A percentile compares a stretch with the other conserved stretches of the same genome.
Evolutionary conservation across 108 stramenopile genomes (phyloP).

Genomic region (Conticribra guillardii): DNA sequence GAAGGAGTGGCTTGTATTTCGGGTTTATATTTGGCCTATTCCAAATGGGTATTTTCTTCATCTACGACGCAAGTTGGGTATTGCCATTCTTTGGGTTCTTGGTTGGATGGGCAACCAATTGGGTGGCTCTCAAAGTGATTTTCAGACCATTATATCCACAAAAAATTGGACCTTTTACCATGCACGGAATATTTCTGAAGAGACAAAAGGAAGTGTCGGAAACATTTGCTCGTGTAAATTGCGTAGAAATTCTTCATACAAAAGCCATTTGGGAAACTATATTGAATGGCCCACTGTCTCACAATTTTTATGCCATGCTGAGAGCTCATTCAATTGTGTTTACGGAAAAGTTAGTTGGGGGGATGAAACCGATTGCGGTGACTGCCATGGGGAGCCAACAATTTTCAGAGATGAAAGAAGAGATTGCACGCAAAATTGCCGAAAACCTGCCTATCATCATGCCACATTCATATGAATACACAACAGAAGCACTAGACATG

Average conservation of each 20-base stretch:
- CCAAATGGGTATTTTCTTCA: constrained; percentile 82
- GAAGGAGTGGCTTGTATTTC: constrained; percentile 80
- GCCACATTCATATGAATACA: constrained; percentile 86
- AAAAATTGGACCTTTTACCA: constrained; percentile 55
- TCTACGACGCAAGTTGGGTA: constrained; percentile 81
- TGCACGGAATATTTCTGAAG: constrained; percentile 91
- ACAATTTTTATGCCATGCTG: constrained; percentile 84
- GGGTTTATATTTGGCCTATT: constrained; percentile 87
- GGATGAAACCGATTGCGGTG: constrained; percentile 82
- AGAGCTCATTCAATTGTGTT: constrained; percentile 87
- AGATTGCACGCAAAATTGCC: constrained; percentile 80
- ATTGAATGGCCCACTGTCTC: constrained; percentile 74
- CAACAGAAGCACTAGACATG: constrained; percentile 90
- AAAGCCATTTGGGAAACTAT: constrained; percentile 67
- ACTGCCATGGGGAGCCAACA: constrained; percentile 82
- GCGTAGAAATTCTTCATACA: constrained; percentile 68
- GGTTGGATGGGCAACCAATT: constrained; percentile 88
- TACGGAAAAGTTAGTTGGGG: constrained; percentile 72
- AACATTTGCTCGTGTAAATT: constrained; percentile 76
- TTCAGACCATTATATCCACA: constrained; percentile 86
- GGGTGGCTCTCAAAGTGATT: constrained; percentile 85
- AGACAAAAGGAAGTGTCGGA: constrained; percentile 88
- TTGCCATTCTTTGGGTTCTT: constrained; percentile 86
- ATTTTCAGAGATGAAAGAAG: constrained; percentile 90
- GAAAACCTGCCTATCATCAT: constrained; percentile 78